Percentiles rank a stretch among this genome's conserved stretches.
Conservation (phyloP, 805 yeast genomes). For the Cyberlindnera mrakii region DNA sequence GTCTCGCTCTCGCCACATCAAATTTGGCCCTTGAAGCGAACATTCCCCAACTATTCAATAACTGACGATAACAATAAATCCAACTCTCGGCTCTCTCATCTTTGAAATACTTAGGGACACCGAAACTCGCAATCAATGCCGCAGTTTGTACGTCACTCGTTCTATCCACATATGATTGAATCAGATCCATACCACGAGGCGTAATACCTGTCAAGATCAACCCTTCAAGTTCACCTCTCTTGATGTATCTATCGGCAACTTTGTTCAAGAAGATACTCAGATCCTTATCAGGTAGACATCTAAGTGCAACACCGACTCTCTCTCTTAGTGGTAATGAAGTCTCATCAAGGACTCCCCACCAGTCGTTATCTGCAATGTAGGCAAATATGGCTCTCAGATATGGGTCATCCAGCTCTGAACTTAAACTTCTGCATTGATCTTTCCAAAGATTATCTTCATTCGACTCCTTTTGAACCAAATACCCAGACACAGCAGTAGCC, state of each 20-base stretch:
- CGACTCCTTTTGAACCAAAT: conserved; percentile 57
- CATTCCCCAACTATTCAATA: conserved; percentile 76
- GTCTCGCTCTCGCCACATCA: conserved; percentile 69
- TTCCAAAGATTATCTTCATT: conserved; percentile 60
- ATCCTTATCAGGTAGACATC: conserved; percentile 78
- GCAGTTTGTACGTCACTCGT: conserved; percentile 92
- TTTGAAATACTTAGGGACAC: conserved; percentile 74
- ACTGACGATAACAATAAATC: conserved; percentile 61
- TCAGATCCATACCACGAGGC: conserved; percentile 68
- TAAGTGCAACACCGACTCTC: conserved; percentile 81
- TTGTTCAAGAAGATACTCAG: conserved; percentile 64
- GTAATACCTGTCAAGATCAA: conserved; percentile 89
- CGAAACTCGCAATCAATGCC: conserved; percentile 71
- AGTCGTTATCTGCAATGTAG: conserved; percentile 85
- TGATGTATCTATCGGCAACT: conserved; percentile 64
- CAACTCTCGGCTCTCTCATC: conserved; percentile 73
- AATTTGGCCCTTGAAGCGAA: conserved; percentile 77
- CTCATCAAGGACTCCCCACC: conserved; percentile 95
- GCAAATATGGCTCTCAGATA: conserved; percentile 90
- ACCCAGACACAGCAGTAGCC: conserved; percentile 93
- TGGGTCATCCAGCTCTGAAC: conserved; percentile 85
- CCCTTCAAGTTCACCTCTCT: conserved; percentile 86
- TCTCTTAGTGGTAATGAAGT: conserved; percentile 83
- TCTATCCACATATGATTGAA: conserved; percentile 83
- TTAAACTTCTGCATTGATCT: conserved; percentile 83